phyloP scores from a whole-genome alignment of 345 rosid genomes.

The Rhodomyrtus tomentosa region DNA sequence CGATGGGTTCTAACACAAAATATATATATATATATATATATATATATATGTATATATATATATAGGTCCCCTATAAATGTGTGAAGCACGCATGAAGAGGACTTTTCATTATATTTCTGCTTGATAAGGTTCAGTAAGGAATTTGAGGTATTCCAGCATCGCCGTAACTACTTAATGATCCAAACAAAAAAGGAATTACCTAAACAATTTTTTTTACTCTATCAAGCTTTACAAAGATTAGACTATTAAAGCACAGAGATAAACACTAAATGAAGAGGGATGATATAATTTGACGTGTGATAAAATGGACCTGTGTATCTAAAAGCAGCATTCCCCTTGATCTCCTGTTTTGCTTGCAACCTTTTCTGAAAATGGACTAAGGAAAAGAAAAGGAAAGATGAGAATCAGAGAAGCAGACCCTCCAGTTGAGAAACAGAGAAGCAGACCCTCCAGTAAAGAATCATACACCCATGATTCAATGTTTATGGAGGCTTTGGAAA shows the following conservation, averaged over 20 bases:
- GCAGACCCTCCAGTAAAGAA: not conserved
- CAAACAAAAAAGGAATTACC: not conserved
- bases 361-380: conserved; percentile 35
- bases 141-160: not conserved
- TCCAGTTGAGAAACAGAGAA: not conserved
- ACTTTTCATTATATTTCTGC: not conserved
- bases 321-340: conserved; percentile 36
- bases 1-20: no score
- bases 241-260: not conserved
- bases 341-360: conserved; percentile 71
- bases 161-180: not conserved
- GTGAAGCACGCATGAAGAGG: not conserved
- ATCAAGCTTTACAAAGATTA: not conserved
- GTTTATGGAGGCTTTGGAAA: not conserved
- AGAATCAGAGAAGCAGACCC: not conserved
- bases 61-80: not conserved
- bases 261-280: not conserved
- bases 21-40: no score
- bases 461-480: not conserved
- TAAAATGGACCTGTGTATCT: conserved; percentile 46
- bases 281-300: not conserved
- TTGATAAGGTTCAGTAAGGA: not conserved
- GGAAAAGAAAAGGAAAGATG: not conserved
- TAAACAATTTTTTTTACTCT: not conserved
- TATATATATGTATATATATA: no score